Evolutionary conservation across 2,329 filamentous ascomycete species (phyloP), one percentile per base, ranked within the genome.

Genomic region (Colletotrichum sojae): DNA sequence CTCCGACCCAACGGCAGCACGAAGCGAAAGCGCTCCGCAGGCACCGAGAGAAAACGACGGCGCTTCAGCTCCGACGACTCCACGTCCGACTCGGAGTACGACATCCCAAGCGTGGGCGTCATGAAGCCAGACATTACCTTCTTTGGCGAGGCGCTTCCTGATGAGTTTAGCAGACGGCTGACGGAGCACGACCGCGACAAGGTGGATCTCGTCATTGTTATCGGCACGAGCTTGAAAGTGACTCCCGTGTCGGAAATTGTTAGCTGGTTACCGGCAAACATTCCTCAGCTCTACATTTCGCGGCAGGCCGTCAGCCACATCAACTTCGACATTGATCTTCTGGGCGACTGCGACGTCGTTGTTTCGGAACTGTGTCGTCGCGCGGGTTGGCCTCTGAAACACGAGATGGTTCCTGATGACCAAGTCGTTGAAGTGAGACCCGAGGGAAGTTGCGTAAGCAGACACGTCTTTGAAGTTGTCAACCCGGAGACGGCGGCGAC

Each of bases 71-170:
- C 55, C 48, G 78, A 76, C 65, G 81, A 81, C 67, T 80, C 77
- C 52, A 82, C 77, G 46, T 80, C 85, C 15, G 84, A 86, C 61
- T 82, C 83, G 31, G 83, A 85, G 48, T 85, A 83, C 71, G 80
- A 83, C 70, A 89, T 92, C 46, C 89, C 90, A 2, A 85, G 87
- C 55, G 88, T 90, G 2, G 94, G 93, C 65, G 90, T 97, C 77
- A 97, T 97, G 94, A 97, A 93, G 86, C 96, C 96, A 9, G 95
- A 98, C 82, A 98, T 99, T 77, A 98, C 94, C 54, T 98, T 99
- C 84, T 98, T 98, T 76, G 95, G 95, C 73, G 96, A 99, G 82
- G 87, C 91, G 58, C 90, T 99, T 1, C 95, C 95, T 0, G 90
- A 93, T 74, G 88, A 90, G 73, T 99, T 99, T 80, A 92, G 92